Percentiles rank a stretch among this genome's conserved stretches.
Evolutionary conservation across 768 basidiomycete species (phyloP).

Genomic region (Psilocybe azurescens): DNA sequence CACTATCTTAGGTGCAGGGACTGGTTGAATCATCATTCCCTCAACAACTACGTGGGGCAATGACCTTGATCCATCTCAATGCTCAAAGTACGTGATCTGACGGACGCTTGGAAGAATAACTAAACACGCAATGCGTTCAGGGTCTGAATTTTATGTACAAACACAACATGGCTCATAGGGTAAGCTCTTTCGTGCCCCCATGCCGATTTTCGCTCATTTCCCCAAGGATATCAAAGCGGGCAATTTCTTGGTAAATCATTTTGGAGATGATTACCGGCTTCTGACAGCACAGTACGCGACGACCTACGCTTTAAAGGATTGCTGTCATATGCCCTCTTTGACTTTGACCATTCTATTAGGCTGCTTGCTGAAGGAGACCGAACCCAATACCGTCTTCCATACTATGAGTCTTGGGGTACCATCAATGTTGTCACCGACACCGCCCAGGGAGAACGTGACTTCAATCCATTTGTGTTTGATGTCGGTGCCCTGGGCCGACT

Average conservation of each 20-base stretch:
- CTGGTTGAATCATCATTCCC: neutral
- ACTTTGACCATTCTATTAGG: constrained; percentile 26
- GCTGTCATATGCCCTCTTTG: constrained; percentile 25
- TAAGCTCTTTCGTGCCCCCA: neutral
- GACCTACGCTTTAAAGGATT: constrained; percentile 14
- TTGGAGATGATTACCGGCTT: neutral
- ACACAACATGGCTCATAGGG: constrained; percentile 25
- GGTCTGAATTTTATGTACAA: constrained; percentile 24
- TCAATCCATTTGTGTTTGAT: constrained; percentile 31
- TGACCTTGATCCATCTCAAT: constrained; percentile 18
- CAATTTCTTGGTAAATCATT: constrained; percentile 27
- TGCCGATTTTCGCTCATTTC: neutral
- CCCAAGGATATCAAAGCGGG: constrained; percentile 11
- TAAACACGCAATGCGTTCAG: neutral
- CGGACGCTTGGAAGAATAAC: too few species aligned
- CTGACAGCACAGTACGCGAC: neutral
- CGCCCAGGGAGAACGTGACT: constrained; percentile 29
- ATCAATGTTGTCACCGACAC: constrained; percentile 13
- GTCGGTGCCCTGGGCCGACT: constrained; percentile 26
- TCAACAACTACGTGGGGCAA: constrained; percentile 5
- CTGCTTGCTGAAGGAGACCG: constrained; percentile 14
- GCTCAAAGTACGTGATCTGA: constrained; percentile 13
- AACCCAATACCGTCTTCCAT: constrained; percentile 11
- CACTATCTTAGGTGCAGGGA: constrained; percentile 19
- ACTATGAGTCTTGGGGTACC: constrained; percentile 6